phyloP scores from a whole-genome alignment of 2,329 filamentous ascomycete genomes.

The Penicillium sp. region DNA sequence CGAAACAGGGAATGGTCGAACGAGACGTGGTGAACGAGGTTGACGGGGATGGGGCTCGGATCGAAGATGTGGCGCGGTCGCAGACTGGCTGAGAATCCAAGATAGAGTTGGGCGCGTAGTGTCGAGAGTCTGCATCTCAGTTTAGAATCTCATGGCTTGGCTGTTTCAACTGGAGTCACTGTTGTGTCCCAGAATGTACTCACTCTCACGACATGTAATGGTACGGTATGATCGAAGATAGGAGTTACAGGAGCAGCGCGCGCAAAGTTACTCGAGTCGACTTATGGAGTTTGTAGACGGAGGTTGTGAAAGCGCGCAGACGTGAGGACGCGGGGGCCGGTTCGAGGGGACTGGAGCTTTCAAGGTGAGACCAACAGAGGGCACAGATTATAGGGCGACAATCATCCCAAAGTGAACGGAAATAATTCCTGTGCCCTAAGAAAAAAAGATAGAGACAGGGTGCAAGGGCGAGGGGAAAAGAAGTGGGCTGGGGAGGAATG shows the following conservation, averaged over 20 bases:
- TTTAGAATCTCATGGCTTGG: conserved; percentile 6
- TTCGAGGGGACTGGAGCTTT: conserved; percentile 13
- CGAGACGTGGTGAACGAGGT: neutral
- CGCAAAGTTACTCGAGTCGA: neutral
- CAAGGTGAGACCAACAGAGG: conserved; percentile 9
- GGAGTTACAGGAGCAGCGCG: neutral
- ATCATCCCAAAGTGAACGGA: conserved; percentile 3
- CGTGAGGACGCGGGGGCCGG: conserved; percentile 18
- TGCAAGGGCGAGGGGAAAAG: conserved; percentile 17
- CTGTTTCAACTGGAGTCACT: neutral
- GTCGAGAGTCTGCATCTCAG: conserved; percentile 5
- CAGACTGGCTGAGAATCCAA: neutral
- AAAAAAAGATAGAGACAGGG: conserved; percentile 11
- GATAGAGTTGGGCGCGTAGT: conserved; percentile 2
- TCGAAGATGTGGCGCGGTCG: neutral
- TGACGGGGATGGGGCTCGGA: neutral
- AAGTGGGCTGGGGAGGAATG: conserved; percentile 21
- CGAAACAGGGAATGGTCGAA: neutral
- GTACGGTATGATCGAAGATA: conserved; percentile 4
- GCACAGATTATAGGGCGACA: conserved; percentile 5
- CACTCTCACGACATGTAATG: conserved; percentile 24
- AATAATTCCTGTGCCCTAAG: neutral
- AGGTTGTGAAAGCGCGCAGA: conserved; percentile 12
- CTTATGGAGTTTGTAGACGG: neutral
- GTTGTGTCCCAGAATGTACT: conserved; percentile 11